Conservation (phyloP, 208 protist genomes). For the Wallacemonas sp. region DNA sequence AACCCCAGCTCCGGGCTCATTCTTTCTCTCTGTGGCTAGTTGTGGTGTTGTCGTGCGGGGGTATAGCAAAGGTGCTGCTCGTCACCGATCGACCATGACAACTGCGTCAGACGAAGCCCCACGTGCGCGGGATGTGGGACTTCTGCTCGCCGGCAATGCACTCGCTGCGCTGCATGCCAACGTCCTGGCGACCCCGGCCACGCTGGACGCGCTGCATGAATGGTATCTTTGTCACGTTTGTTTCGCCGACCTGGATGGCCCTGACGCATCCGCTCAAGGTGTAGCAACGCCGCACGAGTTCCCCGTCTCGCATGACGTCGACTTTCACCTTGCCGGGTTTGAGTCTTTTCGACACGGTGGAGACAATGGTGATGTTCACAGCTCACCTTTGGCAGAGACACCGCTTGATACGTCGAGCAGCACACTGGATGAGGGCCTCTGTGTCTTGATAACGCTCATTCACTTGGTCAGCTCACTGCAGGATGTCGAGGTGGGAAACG, state of each 20-base stretch:
- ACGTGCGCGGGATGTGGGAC: neutral
- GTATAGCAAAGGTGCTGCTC: too few relatives aligned
- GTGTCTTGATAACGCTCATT: neutral
- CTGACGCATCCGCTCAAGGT: neutral
- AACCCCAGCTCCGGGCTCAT: too few relatives aligned
- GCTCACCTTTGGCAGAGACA: neutral
- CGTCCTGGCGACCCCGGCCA: neutral
- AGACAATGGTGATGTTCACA: too few relatives aligned
- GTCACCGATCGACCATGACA: too few relatives aligned
- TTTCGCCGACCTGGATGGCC: neutral
- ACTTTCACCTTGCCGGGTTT: neutral
- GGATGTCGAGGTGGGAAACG: neutral
- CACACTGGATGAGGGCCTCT: neutral
- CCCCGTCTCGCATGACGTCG: neutral
- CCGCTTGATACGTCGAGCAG: neutral
- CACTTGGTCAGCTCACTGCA: neutral
- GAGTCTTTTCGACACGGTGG: neutral
- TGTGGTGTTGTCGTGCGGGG: too few relatives aligned
- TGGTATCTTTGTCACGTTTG: conserved; percentile 4
- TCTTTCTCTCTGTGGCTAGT: too few relatives aligned
- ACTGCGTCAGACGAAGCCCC: neutral
- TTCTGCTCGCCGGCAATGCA: neutral
- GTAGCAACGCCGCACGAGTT: neutral
- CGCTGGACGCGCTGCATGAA: neutral
- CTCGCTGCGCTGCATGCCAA: conserved; percentile 1